Evolutionary conservation across 2,329 filamentous ascomycete genomes (phyloP), one percentile per base, ranked within the genome.

Genomic region (Colletotrichum cordylinicola): DNA sequence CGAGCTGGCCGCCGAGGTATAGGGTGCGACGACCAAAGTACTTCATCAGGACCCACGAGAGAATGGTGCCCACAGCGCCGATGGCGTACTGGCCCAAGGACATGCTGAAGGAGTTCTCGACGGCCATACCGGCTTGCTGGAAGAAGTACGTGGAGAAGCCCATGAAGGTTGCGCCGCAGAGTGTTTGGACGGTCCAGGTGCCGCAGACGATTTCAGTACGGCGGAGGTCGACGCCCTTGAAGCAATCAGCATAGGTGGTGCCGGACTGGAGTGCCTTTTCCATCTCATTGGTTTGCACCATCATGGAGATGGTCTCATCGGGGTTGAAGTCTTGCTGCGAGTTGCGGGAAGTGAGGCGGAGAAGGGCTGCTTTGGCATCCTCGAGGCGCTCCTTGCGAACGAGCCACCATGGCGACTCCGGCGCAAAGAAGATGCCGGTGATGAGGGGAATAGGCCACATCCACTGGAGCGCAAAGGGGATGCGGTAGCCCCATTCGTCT

Each of bases 371-470:
- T 77, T 85, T 85, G 4, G 85, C 87, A 2, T 86, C 84, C 4
- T 85, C 84, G 5, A 84, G 76, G 12, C 83, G 82, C 3, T 83
- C 85, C 5, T 82, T 80, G 8, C 88, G 85, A 10, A 89, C 85
- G 7, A 88, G 84, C 85, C 86, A 89, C 87, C 88, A 90, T 2
- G 88, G 88, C 4, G 86, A 88, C 76, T 90, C 88, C 1, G 88
- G 88, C 6, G 87, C 86, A 18, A 88, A 84, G 61, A 82, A 81
- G 64, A 87, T 84, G 21, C 83, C 84, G 2, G 87, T 78, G 10
- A 88, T 81, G 3, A 90, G 81, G 2, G 87, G 87, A 1, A 87
- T 79, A 1, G 87, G 86, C 85, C 87, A 90, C 31, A 86, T 79
- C 88, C 88, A 90, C 79, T 90, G 88, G 0, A 89, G 77, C 1